phyloP scores from a whole-genome alignment of 768 basidiomycete species.

The Psilocybe sp. region DNA sequence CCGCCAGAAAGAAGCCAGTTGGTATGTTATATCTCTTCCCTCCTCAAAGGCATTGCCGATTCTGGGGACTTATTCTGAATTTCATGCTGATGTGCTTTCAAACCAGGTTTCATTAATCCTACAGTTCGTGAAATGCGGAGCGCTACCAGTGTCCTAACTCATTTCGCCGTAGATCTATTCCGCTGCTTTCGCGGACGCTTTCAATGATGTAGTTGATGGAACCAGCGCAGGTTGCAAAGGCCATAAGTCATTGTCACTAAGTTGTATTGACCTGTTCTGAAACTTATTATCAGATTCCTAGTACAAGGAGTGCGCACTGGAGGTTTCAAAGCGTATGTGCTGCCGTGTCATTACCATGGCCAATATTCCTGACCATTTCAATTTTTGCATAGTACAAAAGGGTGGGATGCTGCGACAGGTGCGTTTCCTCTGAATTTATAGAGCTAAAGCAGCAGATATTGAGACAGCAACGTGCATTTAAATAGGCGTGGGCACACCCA shows the following conservation, averaged over 20 bases:
- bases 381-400: conserved; percentile 21
- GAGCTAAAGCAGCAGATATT: not conserved
- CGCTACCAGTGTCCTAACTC: conserved; percentile 17
- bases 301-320: conserved; percentile 30
- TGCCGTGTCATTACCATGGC: not conserved
- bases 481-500: conserved; percentile 42
- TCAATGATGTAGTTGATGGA: conserved; percentile 36
- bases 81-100: not conserved
- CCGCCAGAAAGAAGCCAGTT: conserved; percentile 36
- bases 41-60: not conserved
- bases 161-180: conserved; percentile 17
- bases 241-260: conserved; percentile 15
- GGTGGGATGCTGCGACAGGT: conserved; percentile 47
- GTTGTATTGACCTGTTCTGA: not conserved
- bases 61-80: not conserved
- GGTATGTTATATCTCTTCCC: conserved; percentile 22
- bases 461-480: not conserved
- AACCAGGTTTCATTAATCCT: conserved; percentile 42
- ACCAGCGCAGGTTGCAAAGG: conserved; percentile 46
- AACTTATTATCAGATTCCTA: conserved; percentile 8
- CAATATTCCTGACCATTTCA: not conserved
- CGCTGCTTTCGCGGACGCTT: conserved; percentile 28
- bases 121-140: conserved; percentile 20
- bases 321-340: conserved; percentile 32
- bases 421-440: not conserved